Evolutionary conservation across 2,329 filamentous ascomycete species (phyloP).

Genomic region (Stachybotrys elegans): DNA sequence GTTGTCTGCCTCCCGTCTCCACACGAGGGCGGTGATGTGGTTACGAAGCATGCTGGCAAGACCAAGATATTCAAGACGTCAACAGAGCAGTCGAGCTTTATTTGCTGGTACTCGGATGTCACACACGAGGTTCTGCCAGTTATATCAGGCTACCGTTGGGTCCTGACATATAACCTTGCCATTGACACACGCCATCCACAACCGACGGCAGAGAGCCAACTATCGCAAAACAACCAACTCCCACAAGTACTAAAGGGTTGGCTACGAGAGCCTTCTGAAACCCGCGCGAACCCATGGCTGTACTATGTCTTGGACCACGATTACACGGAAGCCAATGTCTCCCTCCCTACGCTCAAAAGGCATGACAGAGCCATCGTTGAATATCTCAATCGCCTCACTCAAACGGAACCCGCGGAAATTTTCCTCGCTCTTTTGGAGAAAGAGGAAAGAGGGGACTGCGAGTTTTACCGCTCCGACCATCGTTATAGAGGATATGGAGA

Average conservation of each 20-base stretch:
- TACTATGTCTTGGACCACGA: conserved; percentile 27
- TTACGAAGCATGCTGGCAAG: conserved; percentile 31
- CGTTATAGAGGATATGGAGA: conserved; percentile 6
- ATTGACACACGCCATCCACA: conserved; percentile 10
- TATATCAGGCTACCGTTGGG: conserved; percentile 40
- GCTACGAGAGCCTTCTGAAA: conserved; percentile 10
- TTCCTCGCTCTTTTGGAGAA: conserved; percentile 27
- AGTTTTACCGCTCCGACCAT: too few species aligned
- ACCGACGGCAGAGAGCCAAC: conserved; percentile 14
- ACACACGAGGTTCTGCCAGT: conserved; percentile 45
- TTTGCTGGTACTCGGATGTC: conserved; percentile 46
- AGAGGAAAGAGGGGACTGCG: conserved; percentile 11
- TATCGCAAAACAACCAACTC: conserved; percentile 9
- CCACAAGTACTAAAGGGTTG: conserved; percentile 19
- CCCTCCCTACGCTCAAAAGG: conserved; percentile 19
- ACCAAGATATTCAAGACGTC: conserved; percentile 25
- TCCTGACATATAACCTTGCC: conserved; percentile 48
- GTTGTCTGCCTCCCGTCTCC: conserved; percentile 41
- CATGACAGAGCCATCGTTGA: conserved; percentile 20
- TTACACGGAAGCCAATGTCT: conserved; percentile 27
- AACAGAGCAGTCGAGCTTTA: conserved; percentile 11
- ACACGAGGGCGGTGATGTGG: conserved; percentile 41
- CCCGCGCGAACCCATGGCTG: conserved; percentile 7
- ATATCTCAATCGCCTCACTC: conserved; percentile 16
- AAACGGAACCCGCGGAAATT: conserved; percentile 21